These are phyloP conservation scores for Rhizophagus prolifer DNA, from an alignment of 192 early-diverging fungal genomes.

Conservation along the genomic window DNA sequence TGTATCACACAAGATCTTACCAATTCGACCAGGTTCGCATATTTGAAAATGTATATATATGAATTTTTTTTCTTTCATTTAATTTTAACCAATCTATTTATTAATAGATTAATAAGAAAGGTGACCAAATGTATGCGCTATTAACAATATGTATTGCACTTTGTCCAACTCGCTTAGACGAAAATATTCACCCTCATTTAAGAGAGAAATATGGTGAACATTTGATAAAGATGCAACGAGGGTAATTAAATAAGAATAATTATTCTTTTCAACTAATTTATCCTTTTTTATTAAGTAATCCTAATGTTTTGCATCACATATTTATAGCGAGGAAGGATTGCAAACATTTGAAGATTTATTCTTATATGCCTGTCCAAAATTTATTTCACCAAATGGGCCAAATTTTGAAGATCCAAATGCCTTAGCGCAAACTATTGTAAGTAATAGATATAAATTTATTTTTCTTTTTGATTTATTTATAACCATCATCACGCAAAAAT, in stretches of 20 bases:
- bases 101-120: slow-evolving; percentile 76
- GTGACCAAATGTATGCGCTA: slow-evolving; percentile 95
- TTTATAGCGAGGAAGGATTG: slow-evolving; percentile 73
- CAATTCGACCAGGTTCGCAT: slow-evolving; percentile 78
- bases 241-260: slow-evolving; percentile 38
- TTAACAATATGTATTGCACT: slow-evolving; percentile 87
- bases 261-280: too few species aligned
- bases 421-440: slow-evolving; percentile 32
- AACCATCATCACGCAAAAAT: slow-evolving; percentile 80
- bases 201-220: slow-evolving; percentile 95
- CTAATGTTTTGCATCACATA: neutral
- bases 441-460: neutral
- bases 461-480: neutral
- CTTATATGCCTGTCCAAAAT: slow-evolving; percentile 90
- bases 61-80: neutral
- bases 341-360: slow-evolving; percentile 87
- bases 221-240: slow-evolving; percentile 81
- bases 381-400: slow-evolving; percentile 87
- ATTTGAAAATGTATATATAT: neutral
- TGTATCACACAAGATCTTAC: slow-evolving; percentile 90
- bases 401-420: slow-evolving; percentile 69
- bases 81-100: neutral
- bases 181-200: slow-evolving; percentile 83
- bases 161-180: slow-evolving; percentile 91
- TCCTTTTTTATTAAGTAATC: neutral